A percentile compares a stretch with the other conserved stretches of the same genome.
These are phyloP conservation scores for Suillus luteus DNA, from an alignment of 768 basidiomycete genomes.

Conservation along the genomic window DNA sequence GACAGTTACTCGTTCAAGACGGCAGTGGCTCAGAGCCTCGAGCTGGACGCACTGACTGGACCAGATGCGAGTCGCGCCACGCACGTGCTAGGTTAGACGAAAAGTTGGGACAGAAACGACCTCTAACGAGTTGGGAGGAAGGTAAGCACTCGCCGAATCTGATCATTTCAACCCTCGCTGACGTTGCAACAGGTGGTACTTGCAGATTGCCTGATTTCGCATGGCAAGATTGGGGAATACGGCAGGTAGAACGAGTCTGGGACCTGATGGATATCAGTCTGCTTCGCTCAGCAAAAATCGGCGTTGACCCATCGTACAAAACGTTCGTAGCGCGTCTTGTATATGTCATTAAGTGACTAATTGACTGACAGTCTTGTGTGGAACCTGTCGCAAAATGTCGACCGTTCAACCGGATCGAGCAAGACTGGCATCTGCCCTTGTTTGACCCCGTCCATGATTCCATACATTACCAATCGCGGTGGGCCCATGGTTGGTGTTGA, in stretches of 20 bases:
- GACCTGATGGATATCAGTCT: constrained; percentile 92
- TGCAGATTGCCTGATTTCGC: constrained; percentile 87
- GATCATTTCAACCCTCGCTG: background rate
- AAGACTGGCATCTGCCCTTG: constrained; percentile 88
- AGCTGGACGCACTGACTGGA: constrained; percentile 85
- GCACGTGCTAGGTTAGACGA: constrained; percentile 86
- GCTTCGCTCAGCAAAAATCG: constrained; percentile 76
- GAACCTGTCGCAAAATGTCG: constrained; percentile 97
- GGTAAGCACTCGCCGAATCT: constrained; percentile 44
- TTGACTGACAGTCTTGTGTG: constrained; percentile 68
- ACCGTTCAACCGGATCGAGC: constrained; percentile 81
- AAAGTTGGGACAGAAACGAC: constrained; percentile 76
- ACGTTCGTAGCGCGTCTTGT: constrained; percentile 54
- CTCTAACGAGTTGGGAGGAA: constrained; percentile 92
- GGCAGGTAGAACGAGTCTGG: constrained; percentile 93
- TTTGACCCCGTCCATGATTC: constrained; percentile 95
- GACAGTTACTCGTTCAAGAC: constrained; percentile 80
- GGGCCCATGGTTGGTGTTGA: constrained; percentile 95
- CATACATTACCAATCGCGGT: constrained; percentile 93
- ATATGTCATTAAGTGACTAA: constrained; percentile 4
- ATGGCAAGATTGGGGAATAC: constrained; percentile 93
- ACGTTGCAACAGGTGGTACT: constrained; percentile 56
- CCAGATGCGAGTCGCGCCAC: constrained; percentile 89
- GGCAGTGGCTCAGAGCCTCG: constrained; percentile 64
- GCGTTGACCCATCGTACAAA: constrained; percentile 85